Evolutionary conservation across 139 green algal genomes (phyloP).

Genomic region (Nannochloris sp.): DNA sequence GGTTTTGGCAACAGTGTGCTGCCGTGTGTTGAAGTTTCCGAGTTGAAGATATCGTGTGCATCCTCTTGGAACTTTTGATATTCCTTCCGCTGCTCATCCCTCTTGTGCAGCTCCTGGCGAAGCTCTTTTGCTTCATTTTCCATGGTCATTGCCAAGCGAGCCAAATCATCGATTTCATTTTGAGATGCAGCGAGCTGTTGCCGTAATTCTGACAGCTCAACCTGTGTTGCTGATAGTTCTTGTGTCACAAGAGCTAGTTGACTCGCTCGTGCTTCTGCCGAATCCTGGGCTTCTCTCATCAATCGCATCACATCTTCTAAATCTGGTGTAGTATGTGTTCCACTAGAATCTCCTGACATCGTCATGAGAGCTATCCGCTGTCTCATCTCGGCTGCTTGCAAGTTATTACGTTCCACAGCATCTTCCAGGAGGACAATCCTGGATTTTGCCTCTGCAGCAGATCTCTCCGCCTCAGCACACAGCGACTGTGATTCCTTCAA

Average conservation of each 20-base stretch:
- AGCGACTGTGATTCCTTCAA: not conserved
- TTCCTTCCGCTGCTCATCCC: not conserved
- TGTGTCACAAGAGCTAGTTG: too few relatives aligned
- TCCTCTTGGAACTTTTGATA: not conserved
- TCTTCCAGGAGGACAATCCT: conserved; percentile 18
- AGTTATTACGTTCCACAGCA: conserved; percentile 13
- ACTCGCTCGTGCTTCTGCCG: too few relatives aligned
- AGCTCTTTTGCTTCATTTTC: too few relatives aligned
- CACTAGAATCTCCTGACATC: not conserved
- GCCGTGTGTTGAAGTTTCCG: too few relatives aligned
- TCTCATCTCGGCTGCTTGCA: conserved; percentile 7
- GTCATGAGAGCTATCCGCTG: conserved; percentile 10
- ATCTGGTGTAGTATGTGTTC: not conserved
- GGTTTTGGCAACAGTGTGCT: not conserved
- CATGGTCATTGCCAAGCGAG: too few relatives aligned
- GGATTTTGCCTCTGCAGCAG: conserved; percentile 8
- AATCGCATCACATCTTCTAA: too few relatives aligned
- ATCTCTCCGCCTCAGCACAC: not conserved
- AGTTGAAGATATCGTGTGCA: not conserved
- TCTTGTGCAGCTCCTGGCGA: not conserved
- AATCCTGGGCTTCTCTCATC: too few relatives aligned
- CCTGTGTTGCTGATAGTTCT: too few relatives aligned
- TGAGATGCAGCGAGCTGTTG: too few relatives aligned
- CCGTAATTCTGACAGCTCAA: too few relatives aligned
- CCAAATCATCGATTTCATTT: too few relatives aligned